Evolutionary conservation across 192 early-diverging fungal genomes (phyloP).

Genomic region (Backusella psychrophila): DNA sequence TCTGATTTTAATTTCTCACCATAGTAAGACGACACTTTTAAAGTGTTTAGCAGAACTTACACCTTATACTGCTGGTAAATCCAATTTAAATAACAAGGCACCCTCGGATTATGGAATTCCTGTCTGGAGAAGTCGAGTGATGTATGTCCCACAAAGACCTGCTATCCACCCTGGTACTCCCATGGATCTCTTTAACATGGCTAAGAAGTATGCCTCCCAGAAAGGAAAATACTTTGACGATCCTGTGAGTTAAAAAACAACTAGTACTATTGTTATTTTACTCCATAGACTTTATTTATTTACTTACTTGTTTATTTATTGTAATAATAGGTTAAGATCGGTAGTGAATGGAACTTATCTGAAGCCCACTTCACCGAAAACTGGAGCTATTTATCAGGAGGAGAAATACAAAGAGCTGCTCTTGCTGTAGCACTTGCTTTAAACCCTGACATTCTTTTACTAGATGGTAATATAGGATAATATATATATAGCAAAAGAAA

Average conservation of each 20-base stretch:
- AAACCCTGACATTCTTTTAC: constrained; percentile 71
- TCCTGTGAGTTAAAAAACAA: constrained; percentile 43
- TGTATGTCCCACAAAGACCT: constrained; percentile 84
- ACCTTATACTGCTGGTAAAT: constrained; percentile 58
- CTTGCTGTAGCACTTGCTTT: constrained; percentile 79
- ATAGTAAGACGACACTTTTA: constrained; percentile 80
- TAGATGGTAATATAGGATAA: constrained; percentile 59
- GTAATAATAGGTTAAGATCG: constrained; percentile 48
- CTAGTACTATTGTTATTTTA: too few species aligned
- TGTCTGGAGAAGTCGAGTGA: constrained; percentile 70
- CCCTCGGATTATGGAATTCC: constrained; percentile 65
- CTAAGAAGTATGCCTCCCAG: constrained; percentile 54
- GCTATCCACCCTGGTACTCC: constrained; percentile 73
- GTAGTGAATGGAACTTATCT: constrained; percentile 64
- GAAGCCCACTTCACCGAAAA: constrained; percentile 69
- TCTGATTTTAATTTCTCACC: neutral
- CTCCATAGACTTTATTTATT: neutral
- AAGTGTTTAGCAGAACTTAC: constrained; percentile 79
- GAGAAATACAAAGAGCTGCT: constrained; percentile 80
- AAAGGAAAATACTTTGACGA: constrained; percentile 44
- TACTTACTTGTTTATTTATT: neutral
- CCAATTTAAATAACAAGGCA: constrained; percentile 49
- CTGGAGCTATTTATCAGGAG: constrained; percentile 80
- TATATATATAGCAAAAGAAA: neutral
- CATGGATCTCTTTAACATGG: constrained; percentile 61